Conservation (phyloP, 2,329 filamentous ascomycete genomes). For the Hypoxylon sp. region DNA sequence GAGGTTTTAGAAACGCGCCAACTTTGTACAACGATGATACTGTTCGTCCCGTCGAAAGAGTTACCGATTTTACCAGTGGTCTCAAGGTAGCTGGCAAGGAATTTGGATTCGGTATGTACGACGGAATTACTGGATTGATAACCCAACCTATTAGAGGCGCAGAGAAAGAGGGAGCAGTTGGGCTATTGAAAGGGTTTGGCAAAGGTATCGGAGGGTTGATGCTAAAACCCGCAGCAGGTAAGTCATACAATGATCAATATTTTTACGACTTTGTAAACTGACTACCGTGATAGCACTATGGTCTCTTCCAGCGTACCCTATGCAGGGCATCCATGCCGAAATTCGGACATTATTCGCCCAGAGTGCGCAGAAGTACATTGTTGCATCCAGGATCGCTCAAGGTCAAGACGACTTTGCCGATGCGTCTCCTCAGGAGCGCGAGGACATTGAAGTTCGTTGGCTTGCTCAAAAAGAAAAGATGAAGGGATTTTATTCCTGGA, state of each 20-base stretch:
- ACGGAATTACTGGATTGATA: slow-evolving; percentile 84
- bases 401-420: slow-evolving; percentile 76
- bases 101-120: slow-evolving; percentile 82
- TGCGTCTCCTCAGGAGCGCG: slow-evolving; percentile 71
- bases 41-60: slow-evolving; percentile 82
- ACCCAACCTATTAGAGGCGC: slow-evolving; percentile 82
- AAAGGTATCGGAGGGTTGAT: slow-evolving; percentile 87
- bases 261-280: slow-evolving; percentile 21
- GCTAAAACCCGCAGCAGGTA: slow-evolving; percentile 85
- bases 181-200: slow-evolving; percentile 83
- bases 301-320: slow-evolving; percentile 83
- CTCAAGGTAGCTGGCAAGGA: slow-evolving; percentile 84
- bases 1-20: slow-evolving; percentile 90
- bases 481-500: slow-evolving; percentile 70
- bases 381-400: slow-evolving; percentile 81
- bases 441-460: slow-evolving; percentile 77
- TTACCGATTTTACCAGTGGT: slow-evolving; percentile 83
- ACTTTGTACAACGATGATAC: slow-evolving; percentile 88
- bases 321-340: slow-evolving; percentile 86
- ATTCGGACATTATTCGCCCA: slow-evolving; percentile 78
- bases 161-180: slow-evolving; percentile 73
- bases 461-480: slow-evolving; percentile 72
- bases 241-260: slow-evolving; percentile 49
- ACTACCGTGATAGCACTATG: slow-evolving; percentile 66
- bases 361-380: slow-evolving; percentile 83